Evolutionary conservation across 1,139 yeast species (phyloP), one percentile per base, ranked within the genome.

Genomic region (Lipomyces yarrowii): DNA sequence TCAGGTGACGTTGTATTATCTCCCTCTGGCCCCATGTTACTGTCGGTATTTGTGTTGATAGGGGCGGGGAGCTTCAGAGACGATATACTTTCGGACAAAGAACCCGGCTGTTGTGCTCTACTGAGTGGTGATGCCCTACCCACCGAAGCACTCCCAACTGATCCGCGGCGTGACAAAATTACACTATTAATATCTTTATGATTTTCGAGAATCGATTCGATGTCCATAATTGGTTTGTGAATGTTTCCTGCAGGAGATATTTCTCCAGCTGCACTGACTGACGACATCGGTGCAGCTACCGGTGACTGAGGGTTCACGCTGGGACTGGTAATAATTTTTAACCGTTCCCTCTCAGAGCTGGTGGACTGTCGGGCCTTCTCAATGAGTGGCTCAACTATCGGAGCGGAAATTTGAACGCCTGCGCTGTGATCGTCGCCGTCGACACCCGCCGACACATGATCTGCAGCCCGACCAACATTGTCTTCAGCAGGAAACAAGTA

Each of bases 161-260:
- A 56, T 52, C 65, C 57, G 33, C 46, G 59, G 21, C 59, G 57
- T 42, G 65, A 57, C 26, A 39, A 18, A 48, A 54, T 30, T 35
- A 69, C 67, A 56, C 72, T 70, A 39, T 64, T 69, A 15, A 69
- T 64, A 57, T 63, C 67, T 33, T 59, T 66, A 53, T 66, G 66
- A 39, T 59, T 59, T 33, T 66, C 61, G 13, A 66, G 33, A 65
- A 61, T 39, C 51, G 64, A 15, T 61, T 68, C 26, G 59, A 59
- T 21, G 66, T 69, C 59, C 63, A 69, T 32, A 69, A 54, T n/a
- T n/a, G 21, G 55, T 8, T 42, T 18, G 37, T 30, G 39, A 15
- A n/a, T 33, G 51, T 5, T 56, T 13, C 37, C 58, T n/a, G 5
- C 48, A 37, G 32, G 37, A 1, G 58, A 56, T 11, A 21, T 18